A percentile compares a stretch with the other conserved stretches of the same genome.
phyloP scores from a whole-genome alignment of 2,329 filamentous ascomycete genomes.

The Eutypa lata region DNA sequence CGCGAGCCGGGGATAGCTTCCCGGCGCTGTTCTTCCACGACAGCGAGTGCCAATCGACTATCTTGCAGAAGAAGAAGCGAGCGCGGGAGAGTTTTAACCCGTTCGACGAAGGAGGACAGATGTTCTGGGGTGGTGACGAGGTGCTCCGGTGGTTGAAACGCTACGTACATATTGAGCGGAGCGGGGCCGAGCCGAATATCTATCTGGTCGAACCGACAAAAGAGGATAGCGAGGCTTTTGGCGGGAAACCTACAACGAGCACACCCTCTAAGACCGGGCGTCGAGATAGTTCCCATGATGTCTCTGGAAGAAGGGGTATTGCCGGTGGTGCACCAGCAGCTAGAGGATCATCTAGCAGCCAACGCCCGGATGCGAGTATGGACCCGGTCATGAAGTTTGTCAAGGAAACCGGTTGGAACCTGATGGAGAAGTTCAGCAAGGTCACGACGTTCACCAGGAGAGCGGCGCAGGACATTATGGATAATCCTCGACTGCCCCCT shows the following conservation, averaged over 20 bases:
- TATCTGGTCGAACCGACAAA: conserved; percentile 85
- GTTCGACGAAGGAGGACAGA: conserved; percentile 77
- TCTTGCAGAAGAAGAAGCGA: conserved; percentile 85
- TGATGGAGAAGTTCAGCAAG: conserved; percentile 94
- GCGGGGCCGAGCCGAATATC: conserved; percentile 81
- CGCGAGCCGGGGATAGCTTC: conserved; percentile 84
- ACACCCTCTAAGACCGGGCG: conserved; percentile 39
- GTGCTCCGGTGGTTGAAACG: conserved; percentile 84
- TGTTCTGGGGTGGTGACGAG: conserved; percentile 98
- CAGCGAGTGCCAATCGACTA: conserved; percentile 92
- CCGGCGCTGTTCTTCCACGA: conserved; percentile 98
- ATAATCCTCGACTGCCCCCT: conserved; percentile 87
- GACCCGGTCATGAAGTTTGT: conserved; percentile 91
- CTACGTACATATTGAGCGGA: conserved; percentile 81
- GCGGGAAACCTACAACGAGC: conserved; percentile 53
- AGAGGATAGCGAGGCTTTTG: conserved; percentile 82
- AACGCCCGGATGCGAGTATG: conserved; percentile 67
- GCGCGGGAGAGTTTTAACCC: conserved; percentile 85
- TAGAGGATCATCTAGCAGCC: conserved; percentile 34
- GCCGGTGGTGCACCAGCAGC: conserved; percentile 35
- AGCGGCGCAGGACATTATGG: conserved; percentile 86
- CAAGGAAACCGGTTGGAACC: conserved; percentile 93
- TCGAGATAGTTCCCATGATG: conserved; percentile 32
- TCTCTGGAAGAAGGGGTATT: conserved; percentile 29
- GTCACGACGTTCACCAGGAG: conserved; percentile 93